phyloP scores from a whole-genome alignment of 208 protist species.

The Herpetomonas muscarum region DNA sequence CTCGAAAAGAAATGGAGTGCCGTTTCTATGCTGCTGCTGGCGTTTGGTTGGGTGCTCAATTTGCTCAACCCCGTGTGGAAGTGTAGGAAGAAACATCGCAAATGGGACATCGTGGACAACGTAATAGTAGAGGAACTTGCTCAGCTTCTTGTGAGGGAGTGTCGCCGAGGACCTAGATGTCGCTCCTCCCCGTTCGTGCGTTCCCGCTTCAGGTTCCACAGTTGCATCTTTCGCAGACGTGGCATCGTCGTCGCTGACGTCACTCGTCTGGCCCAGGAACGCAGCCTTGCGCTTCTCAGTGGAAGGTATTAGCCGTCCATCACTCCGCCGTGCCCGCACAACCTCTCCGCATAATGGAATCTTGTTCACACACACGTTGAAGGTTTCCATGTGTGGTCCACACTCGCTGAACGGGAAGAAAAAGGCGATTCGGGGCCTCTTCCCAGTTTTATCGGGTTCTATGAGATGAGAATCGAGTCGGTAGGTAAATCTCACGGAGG shows the following conservation, averaged over 20 bases:
- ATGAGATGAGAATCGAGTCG: slow-evolving; percentile 1
- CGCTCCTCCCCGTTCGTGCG: background rate
- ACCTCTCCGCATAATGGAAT: slow-evolving; percentile 42
- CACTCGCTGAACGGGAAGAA: slow-evolving; percentile 75
- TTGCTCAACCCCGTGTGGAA: background rate
- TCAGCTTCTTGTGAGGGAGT: slow-evolving; percentile 8
- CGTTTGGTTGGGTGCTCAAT: no score
- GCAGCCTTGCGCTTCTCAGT: slow-evolving; percentile 10
- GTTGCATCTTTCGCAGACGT: background rate
- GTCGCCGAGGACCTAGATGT: no score
- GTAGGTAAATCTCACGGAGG: slow-evolving; percentile 41
- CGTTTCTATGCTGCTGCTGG: background rate
- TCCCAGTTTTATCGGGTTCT: background rate
- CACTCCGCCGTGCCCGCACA: slow-evolving; percentile 10
- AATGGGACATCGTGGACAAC: slow-evolving; percentile 25
- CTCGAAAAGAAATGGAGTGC: slow-evolving; percentile 11
- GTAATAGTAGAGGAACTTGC: slow-evolving; percentile 39
- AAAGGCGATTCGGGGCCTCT: slow-evolving; percentile 26
- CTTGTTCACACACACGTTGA: slow-evolving; percentile 31
- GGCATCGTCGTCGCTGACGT: slow-evolving; percentile 26
- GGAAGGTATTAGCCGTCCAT: slow-evolving; percentile 18
- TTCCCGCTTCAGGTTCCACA: background rate
- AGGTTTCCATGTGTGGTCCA: slow-evolving; percentile 23
- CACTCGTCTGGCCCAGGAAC: slow-evolving; percentile 21
- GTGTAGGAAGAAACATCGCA: background rate